phyloP scores from a whole-genome alignment of 2,329 filamentous ascomycete species.

The Phialemonium atrogriseum region DNA sequence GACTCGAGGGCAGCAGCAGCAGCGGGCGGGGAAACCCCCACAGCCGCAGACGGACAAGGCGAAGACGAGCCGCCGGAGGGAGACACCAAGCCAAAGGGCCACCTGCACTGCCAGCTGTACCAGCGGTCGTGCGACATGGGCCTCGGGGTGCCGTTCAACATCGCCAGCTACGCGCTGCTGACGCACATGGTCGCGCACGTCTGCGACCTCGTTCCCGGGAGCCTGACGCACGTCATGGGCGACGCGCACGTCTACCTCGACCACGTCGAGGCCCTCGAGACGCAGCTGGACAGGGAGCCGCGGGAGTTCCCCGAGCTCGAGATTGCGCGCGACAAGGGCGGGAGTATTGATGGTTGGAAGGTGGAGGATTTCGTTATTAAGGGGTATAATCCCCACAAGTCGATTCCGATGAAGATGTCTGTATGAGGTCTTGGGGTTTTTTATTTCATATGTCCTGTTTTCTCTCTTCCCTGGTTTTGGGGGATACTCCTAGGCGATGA shows the following conservation, averaged over 20 bases:
- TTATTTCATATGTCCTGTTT: too few species aligned
- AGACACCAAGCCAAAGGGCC: conserved; percentile 44
- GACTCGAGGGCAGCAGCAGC: conserved; percentile 5
- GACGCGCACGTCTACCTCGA: conserved; percentile 96
- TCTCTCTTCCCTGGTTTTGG: too few species aligned
- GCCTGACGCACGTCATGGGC: conserved; percentile 90
- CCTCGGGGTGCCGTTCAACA: conserved; percentile 95
- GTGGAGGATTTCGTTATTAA: conserved; percentile 79
- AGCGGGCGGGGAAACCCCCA: conserved; percentile 1
- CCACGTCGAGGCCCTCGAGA: conserved; percentile 78
- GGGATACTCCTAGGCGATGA: too few species aligned
- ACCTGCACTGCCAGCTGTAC: conserved; percentile 82
- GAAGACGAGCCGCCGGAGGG: conserved; percentile 17
- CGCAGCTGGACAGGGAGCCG: conserved; percentile 74
- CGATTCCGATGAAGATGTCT: conserved; percentile 98
- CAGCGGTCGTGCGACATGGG: conserved; percentile 97
- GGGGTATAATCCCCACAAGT: conserved; percentile 85
- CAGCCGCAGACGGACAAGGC: conserved; percentile 9
- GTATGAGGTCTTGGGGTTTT: conserved; percentile 34
- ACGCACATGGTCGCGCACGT: conserved; percentile 93
- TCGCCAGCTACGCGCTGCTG: conserved; percentile 85
- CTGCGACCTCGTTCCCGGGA: conserved; percentile 76
- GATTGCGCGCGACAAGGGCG: conserved; percentile 58
- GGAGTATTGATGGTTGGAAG: conserved; percentile 84
- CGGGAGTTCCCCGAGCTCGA: conserved; percentile 71